phyloP scores from a whole-genome alignment of 345 rosid species.

The Eucalyptus decipiens region DNA sequence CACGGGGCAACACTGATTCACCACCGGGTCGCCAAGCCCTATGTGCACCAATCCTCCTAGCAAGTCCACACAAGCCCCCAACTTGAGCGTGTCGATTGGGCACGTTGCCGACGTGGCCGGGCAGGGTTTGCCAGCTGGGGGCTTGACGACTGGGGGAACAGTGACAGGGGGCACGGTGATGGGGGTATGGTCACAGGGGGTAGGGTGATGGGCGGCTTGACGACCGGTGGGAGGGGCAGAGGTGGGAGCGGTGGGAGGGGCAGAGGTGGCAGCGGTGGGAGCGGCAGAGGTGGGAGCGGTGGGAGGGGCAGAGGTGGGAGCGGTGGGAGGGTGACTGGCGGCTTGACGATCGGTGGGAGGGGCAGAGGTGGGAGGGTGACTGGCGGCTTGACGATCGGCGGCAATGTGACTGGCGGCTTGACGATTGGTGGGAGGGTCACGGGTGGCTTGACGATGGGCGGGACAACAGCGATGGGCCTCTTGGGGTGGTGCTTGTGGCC shows the following conservation, averaged over 20 bases:
- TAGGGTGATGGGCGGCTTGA: background rate
- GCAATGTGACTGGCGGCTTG: conserved; percentile 21
- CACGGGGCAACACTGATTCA: conserved; percentile 77
- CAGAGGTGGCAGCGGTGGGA: conserved; percentile 6
- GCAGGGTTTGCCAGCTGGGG: conserved; percentile 15
- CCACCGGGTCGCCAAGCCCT: conserved; percentile 66
- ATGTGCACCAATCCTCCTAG: conserved; percentile 84
- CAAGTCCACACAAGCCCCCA: conserved; percentile 90
- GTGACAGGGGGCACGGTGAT: background rate
- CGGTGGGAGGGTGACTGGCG: background rate
- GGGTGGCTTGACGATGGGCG: background rate
- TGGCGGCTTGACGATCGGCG: conserved; percentile 12
- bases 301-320: background rate
- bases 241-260: conserved; percentile 7
- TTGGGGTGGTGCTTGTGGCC: background rate
- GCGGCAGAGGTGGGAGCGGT: conserved; percentile 5
- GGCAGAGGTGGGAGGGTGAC: conserved; percentile 13
- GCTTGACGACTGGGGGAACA: conserved; percentile 9
- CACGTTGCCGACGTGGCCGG: conserved; percentile 27
- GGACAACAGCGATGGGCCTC: background rate
- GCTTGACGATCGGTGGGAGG: conserved; percentile 2
- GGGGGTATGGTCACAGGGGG: conserved; percentile 19
- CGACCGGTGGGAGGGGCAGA: conserved; percentile 9
- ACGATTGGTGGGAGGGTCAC: background rate
- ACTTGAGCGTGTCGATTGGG: conserved; percentile 71